Base-by-base conservation (phyloP, 768 basidiomycete genomes). In the Kwoniella newhampshirensis region DNA sequence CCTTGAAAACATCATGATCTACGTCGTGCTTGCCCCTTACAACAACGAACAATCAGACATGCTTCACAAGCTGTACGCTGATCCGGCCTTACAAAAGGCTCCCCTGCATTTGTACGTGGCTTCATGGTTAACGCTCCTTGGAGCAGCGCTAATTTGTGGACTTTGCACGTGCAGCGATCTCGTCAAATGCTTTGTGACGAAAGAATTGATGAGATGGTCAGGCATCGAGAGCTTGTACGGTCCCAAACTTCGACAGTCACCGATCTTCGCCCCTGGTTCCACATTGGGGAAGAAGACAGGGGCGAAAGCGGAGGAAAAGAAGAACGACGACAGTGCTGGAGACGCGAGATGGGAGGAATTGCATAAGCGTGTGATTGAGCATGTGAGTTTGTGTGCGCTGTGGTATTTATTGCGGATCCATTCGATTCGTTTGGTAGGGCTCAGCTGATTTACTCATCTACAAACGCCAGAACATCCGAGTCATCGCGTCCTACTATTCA, bases 1-100 rank as follows among this genome's bases (percentile, higher is more conserved):
- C 25, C 82, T 98, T 15, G 91, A 96, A 72, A 89, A 92, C 75
- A 92, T 98, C 54, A 86, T 93, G 42, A 93, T 90, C 78, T 98
- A 93, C 70, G 83, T 97, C 53, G 85, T 96, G 23, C 86, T 98
- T 44, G 89, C 94, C 1, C 86, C 92, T 2, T 88, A 98, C 75
- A 88, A 87, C 75, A 98, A 99, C 73, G 94, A 97, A 77, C 96
- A 99, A 77, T 90, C 87, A 2, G 92, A 98, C 74, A 92, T 98
- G 87, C 79, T 99, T 42, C 86, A 97, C 74, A 88, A 89, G 70
- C 81, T 94, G 27, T 88, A 83, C 70, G 80, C 80, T 42, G 86
- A 97, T 75, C 83, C 91, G 21, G 86, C 87, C 21, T 78, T 97
- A 39, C 77, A 81, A 61, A 92, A 89, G 75, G 80, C 93, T 42